A percentile compares a stretch with the other conserved stretches of the same genome.
phyloP scores from a whole-genome alignment of 2,329 filamentous ascomycete genomes.

The Sclerotinia minor region DNA sequence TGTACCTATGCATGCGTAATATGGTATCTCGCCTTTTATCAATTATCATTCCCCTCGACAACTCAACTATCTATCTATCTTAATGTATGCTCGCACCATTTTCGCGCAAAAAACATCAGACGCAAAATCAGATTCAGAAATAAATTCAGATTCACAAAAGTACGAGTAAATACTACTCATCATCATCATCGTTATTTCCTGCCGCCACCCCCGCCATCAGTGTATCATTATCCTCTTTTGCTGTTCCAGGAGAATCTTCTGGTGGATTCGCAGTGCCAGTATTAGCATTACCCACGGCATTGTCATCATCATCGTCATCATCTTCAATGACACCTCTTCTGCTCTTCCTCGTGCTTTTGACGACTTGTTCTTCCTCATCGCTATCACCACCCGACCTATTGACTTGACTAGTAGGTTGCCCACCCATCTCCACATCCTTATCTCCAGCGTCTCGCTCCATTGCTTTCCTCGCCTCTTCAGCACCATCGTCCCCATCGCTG shows the following conservation, averaged over 20 bases:
- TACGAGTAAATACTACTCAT: not conserved
- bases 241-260: constrained; percentile 37
- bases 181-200: constrained; percentile 27
- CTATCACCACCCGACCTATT: constrained; percentile 14
- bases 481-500: constrained; percentile 40
- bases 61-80: constrained; percentile 4
- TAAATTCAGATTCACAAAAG: not conserved
- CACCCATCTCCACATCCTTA: constrained; percentile 28
- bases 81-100: not conserved
- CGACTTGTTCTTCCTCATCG: constrained; percentile 37
- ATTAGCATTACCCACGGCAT: constrained; percentile 29
- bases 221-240: constrained; percentile 37
- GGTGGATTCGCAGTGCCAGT: constrained; percentile 15
- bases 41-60: not conserved
- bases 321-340: constrained; percentile 40
- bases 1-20: constrained; percentile 1
- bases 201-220: constrained; percentile 38
- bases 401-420: constrained; percentile 15
- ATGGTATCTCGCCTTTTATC: constrained; percentile 1
- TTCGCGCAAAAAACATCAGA: not conserved
- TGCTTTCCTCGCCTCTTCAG: constrained; percentile 32
- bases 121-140: not conserved
- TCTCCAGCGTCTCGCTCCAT: constrained; percentile 34
- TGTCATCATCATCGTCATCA: constrained; percentile 40
- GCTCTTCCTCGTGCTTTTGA: constrained; percentile 34